phyloP scores from a whole-genome alignment of 169 alveolate species.

The Cytauxzoon felis region DNA sequence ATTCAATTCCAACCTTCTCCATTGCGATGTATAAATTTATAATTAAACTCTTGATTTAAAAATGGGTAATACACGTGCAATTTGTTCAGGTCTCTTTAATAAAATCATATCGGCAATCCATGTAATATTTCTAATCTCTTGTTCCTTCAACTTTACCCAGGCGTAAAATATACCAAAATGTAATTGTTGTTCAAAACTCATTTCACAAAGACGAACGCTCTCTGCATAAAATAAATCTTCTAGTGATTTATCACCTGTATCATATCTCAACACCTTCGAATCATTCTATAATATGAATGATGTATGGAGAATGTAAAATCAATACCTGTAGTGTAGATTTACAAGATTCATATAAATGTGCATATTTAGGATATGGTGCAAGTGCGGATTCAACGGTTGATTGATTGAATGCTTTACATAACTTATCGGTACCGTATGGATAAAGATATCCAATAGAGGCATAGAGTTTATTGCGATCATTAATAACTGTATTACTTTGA shows the following conservation, averaged over 20 bases:
- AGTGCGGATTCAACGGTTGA: slow-evolving; percentile 86
- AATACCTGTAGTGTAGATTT: slow-evolving; percentile 68
- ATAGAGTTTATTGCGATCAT: slow-evolving; percentile 84
- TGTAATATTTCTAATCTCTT: slow-evolving; percentile 94
- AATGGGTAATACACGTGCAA: slow-evolving; percentile 80
- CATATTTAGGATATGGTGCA: slow-evolving; percentile 82
- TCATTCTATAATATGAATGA: not conserved
- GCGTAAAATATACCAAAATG: slow-evolving; percentile 95
- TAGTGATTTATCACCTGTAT: slow-evolving; percentile 65
- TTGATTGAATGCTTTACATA: slow-evolving; percentile 86
- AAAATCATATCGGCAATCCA: slow-evolving; percentile 96
- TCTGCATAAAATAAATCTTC: slow-evolving; percentile 95
- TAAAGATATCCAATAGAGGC: slow-evolving; percentile 86
- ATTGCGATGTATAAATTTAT: not conserved
- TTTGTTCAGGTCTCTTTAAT: slow-evolving; percentile 79
- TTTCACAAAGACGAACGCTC: slow-evolving; percentile 89
- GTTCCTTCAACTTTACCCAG: slow-evolving; percentile 95
- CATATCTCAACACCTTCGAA: slow-evolving; percentile 16
- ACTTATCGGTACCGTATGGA: slow-evolving; percentile 87
- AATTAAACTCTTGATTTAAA: slow-evolving; percentile 59
- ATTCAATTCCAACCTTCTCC: not conserved
- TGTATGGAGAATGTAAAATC: not conserved
- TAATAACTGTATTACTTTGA: slow-evolving; percentile 38
- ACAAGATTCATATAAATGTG: slow-evolving; percentile 83
- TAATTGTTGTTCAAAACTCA: slow-evolving; percentile 94